A percentile compares a stretch with the other conserved stretches of the same genome.
These are phyloP conservation scores for Platanus orientalis DNA, from an alignment of 164 flowering plant species.

Conservation along the genomic window DNA sequence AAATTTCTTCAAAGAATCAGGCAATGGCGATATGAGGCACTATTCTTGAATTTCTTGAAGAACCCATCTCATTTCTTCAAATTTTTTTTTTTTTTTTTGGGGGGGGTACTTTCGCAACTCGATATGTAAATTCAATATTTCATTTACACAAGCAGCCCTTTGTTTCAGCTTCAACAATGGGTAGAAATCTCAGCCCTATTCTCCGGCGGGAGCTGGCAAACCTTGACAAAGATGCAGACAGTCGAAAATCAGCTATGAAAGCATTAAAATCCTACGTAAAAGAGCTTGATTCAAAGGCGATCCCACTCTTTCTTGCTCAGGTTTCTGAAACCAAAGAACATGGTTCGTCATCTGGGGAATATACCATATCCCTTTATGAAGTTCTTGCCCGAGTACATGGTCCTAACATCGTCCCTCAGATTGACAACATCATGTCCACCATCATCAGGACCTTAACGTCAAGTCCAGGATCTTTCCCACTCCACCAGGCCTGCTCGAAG, in stretches of 20 bases:
- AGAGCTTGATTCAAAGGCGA: slow-evolving; percentile 77
- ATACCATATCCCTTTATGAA: slow-evolving; percentile 81
- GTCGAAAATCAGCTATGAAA: slow-evolving; percentile 70
- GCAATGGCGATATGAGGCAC: background rate
- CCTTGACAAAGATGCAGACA: background rate
- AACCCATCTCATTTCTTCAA: background rate
- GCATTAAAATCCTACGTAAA: slow-evolving; percentile 74
- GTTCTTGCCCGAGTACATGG: slow-evolving; percentile 89
- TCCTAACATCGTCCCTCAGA: slow-evolving; percentile 71
- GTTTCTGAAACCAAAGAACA: slow-evolving; percentile 38
- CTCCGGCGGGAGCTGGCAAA: background rate
- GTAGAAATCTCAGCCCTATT: slow-evolving; percentile 38
- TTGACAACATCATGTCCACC: slow-evolving; percentile 73
- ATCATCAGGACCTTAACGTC: slow-evolving; percentile 66
- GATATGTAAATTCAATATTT: background rate
- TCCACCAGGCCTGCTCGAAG: slow-evolving; percentile 90
- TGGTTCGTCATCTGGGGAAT: slow-evolving; percentile 47
- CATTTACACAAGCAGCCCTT: background rate
- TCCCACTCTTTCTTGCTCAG: slow-evolving; percentile 76
- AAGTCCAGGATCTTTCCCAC: slow-evolving; percentile 85
- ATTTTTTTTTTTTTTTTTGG: background rate
- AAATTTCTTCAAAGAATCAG: background rate
- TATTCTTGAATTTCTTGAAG: slow-evolving; percentile 1
- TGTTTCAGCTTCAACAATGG: slow-evolving; percentile 37
- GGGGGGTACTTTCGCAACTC: too few species aligned